These are phyloP conservation scores for Capsicum baccatum DNA, from an alignment of 257 asterid genomes.

Conservation along the genomic window DNA sequence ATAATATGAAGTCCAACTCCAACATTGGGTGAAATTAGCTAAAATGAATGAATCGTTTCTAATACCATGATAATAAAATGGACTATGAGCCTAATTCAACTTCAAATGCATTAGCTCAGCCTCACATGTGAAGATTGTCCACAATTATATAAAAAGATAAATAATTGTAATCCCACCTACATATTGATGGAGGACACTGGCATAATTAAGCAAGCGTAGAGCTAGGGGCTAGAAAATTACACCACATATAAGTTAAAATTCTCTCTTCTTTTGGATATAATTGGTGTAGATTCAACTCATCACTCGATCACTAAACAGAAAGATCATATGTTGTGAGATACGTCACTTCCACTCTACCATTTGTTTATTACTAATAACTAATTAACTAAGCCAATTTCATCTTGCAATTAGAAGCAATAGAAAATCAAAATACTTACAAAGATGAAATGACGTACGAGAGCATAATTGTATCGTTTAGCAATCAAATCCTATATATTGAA, in stretches of 20 bases:
- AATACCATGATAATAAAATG: background rate
- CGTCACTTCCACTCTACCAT: slow-evolving; percentile 27
- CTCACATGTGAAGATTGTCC: background rate
- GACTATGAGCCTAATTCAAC: background rate
- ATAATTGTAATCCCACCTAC: background rate
- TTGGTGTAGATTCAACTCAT: slow-evolving; percentile 13
- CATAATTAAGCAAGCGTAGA: background rate
- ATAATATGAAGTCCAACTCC: background rate
- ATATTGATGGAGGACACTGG: background rate
- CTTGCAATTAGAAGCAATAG: background rate
- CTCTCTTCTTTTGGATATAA: background rate
- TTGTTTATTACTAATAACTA: background rate
- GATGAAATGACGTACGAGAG: background rate
- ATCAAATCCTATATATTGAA: background rate
- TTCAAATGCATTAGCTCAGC: background rate
- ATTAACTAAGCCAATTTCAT: background rate
- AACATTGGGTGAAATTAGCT: too few species aligned
- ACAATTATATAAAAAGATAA: background rate
- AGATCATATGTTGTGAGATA: background rate
- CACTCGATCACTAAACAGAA: background rate
- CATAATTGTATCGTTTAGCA: slow-evolving; percentile 14
- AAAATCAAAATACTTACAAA: background rate
- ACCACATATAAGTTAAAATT: background rate
- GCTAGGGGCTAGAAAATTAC: background rate
- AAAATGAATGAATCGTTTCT: background rate